Evolutionary conservation across 805 yeast genomes (phyloP).

Genomic region (Kluyveromyces lactis): DNA sequence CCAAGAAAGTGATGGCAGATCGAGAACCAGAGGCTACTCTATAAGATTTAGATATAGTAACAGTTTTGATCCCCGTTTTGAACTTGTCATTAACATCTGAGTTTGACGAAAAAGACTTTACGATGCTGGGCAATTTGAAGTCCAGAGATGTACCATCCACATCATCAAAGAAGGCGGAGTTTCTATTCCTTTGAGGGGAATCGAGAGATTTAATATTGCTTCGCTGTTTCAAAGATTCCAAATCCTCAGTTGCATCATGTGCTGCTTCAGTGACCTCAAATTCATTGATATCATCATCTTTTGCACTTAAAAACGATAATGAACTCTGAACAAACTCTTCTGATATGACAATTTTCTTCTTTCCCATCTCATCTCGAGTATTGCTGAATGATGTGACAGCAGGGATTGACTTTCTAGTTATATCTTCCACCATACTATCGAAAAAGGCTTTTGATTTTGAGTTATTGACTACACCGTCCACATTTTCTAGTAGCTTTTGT

Average conservation of each 20-base stretch:
- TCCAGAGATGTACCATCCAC: slow-evolving; percentile 16
- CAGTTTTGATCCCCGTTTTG: slow-evolving; percentile 37
- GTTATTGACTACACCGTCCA: slow-evolving; percentile 39
- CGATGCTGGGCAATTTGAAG: slow-evolving; percentile 35
- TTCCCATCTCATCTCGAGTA: slow-evolving; percentile 11
- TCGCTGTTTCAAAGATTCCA: slow-evolving; percentile 39
- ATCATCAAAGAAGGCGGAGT: slow-evolving; percentile 14
- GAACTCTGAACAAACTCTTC: slow-evolving; percentile 49
- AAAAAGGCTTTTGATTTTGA: slow-evolving; percentile 61
- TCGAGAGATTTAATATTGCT: slow-evolving; percentile 29
- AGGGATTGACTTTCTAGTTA: slow-evolving; percentile 14
- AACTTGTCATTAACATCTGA: slow-evolving; percentile 32
- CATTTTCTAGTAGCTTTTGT: slow-evolving; percentile 40
- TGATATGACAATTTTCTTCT: slow-evolving; percentile 35
- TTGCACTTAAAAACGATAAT: slow-evolving; percentile 41
- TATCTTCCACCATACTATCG: slow-evolving; percentile 48
- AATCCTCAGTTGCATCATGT: slow-evolving; percentile 34
- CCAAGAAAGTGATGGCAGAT: slow-evolving; percentile 50
- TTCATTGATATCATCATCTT: slow-evolving; percentile 12
- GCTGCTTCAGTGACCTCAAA: neutral
- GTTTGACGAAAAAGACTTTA: slow-evolving; percentile 38
- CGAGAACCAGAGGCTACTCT: slow-evolving; percentile 47
- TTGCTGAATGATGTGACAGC: slow-evolving; percentile 18
- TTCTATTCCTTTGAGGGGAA: slow-evolving; percentile 18
- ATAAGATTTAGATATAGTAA: slow-evolving; percentile 45